These are phyloP conservation scores for Saccharomycopsis selenospora DNA, from an alignment of 805 yeast species.

Conservation along the genomic window DNA sequence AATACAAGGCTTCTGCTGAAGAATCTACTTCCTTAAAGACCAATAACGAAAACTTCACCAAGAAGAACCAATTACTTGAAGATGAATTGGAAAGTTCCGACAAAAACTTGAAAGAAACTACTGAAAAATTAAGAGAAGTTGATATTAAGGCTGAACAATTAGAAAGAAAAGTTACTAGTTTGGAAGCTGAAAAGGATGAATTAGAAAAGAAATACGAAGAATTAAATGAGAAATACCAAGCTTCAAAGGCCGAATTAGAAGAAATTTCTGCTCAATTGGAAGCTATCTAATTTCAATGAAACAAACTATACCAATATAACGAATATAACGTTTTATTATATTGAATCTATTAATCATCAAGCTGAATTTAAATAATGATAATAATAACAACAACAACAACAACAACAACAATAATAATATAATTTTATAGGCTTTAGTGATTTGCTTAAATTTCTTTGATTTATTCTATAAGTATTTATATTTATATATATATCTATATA, in stretches of 20 bases:
- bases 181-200: slow-evolving; percentile 87
- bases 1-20: slow-evolving; percentile 80
- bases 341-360: no score
- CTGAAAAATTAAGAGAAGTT: slow-evolving; percentile 88
- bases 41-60: slow-evolving; percentile 82
- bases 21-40: slow-evolving; percentile 84
- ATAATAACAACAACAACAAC: no score
- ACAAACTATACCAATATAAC: no score
- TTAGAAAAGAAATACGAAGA: slow-evolving; percentile 90
- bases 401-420: no score
- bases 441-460: no score
- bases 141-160: slow-evolving; percentile 94
- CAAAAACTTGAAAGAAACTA: slow-evolving; percentile 83
- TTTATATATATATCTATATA: no score
- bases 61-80: slow-evolving; percentile 83
- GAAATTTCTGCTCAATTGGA: slow-evolving; percentile 96
- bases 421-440: no score
- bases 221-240: slow-evolving; percentile 68
- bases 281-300: slow-evolving; percentile 25
- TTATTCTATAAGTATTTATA: no score
- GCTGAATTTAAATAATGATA: no score
- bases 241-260: slow-evolving; percentile 89
- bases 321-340: no score
- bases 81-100: slow-evolving; percentile 89
- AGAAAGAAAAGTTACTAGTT: slow-evolving; percentile 86